Percentiles rank a stretch among this genome's conserved stretches.
These are phyloP conservation scores for Pholiota molesta DNA, from an alignment of 768 basidiomycete species.

Conservation along the genomic window DNA sequence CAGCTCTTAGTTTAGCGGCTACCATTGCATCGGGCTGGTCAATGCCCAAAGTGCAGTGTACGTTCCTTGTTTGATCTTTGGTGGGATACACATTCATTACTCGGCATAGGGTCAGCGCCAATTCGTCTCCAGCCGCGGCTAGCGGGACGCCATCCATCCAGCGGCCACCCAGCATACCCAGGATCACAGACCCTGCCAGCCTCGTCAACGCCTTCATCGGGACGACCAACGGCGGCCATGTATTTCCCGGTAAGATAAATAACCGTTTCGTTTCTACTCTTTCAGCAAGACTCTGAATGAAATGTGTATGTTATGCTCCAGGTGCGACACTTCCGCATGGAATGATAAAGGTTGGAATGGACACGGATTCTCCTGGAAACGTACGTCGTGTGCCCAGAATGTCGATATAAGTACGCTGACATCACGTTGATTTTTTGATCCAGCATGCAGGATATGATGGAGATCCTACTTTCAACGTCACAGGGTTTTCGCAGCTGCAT, in stretches of 20 bases:
- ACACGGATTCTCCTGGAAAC: conserved; percentile 66
- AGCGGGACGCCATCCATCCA: neutral
- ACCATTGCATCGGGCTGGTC: conserved; percentile 2
- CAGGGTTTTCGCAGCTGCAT: conserved; percentile 67
- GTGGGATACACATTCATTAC: neutral
- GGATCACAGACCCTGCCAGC: conserved; percentile 41
- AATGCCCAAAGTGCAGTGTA: conserved; percentile 16
- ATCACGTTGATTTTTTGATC: neutral
- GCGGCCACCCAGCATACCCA: conserved; percentile 19
- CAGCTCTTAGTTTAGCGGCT: neutral
- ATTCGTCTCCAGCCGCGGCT: conserved; percentile 1
- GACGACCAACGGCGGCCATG: conserved; percentile 65
- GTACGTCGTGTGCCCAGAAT: conserved; percentile 33
- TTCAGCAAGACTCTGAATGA: neutral
- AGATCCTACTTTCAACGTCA: conserved; percentile 44
- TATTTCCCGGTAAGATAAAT: conserved; percentile 54
- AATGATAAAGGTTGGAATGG: conserved; percentile 71
- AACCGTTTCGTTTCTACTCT: neutral
- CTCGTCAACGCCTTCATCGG: conserved; percentile 66
- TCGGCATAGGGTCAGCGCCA: conserved; percentile 7
- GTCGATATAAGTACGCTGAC: neutral
- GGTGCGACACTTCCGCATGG: conserved; percentile 70
- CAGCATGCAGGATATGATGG: conserved; percentile 55
- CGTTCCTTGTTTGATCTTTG: neutral
- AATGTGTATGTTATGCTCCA: conserved; percentile 18